phyloP scores from a whole-genome alignment of 306 rosid species.

The Arachis stenosperma region DNA sequence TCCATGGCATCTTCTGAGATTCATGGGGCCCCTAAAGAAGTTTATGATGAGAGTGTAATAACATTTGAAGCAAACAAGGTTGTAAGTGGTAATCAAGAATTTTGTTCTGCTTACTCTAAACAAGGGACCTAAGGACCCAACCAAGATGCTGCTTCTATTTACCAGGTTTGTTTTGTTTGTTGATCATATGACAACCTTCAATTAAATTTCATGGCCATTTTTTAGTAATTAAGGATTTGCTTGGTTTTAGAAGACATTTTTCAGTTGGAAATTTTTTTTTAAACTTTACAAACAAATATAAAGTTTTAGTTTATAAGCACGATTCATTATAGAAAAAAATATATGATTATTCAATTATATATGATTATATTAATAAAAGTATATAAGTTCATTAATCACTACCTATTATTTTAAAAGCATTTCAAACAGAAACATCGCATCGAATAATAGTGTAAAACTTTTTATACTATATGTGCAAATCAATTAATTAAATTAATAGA shows the following conservation, averaged over 20 bases:
- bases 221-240: neutral
- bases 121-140: conserved; percentile 71
- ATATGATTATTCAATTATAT: too few relatives aligned
- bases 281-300: too few relatives aligned
- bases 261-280: neutral
- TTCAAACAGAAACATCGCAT: too few relatives aligned
- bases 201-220: neutral
- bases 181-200: neutral
- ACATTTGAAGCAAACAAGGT: conserved; percentile 36
- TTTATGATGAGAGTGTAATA: conserved; percentile 41
- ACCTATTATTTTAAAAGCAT: too few relatives aligned
- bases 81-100: conserved; percentile 25
- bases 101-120: conserved; percentile 56
- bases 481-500: too few relatives aligned
- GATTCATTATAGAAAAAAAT: too few relatives aligned
- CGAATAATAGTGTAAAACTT: too few relatives aligned
- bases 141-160: conserved; percentile 73
- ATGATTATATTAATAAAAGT: too few relatives aligned
- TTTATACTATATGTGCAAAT: too few relatives aligned
- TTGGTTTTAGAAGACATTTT: too few relatives aligned
- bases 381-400: too few relatives aligned
- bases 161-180: conserved; percentile 57
- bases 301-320: too few relatives aligned
- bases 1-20: conserved; percentile 60
- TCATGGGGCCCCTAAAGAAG: conserved; percentile 48